Evolutionary conservation across 2,329 filamentous ascomycete species (phyloP), one percentile per base, ranked within the genome.

Genomic region (Fusarium papillatum): DNA sequence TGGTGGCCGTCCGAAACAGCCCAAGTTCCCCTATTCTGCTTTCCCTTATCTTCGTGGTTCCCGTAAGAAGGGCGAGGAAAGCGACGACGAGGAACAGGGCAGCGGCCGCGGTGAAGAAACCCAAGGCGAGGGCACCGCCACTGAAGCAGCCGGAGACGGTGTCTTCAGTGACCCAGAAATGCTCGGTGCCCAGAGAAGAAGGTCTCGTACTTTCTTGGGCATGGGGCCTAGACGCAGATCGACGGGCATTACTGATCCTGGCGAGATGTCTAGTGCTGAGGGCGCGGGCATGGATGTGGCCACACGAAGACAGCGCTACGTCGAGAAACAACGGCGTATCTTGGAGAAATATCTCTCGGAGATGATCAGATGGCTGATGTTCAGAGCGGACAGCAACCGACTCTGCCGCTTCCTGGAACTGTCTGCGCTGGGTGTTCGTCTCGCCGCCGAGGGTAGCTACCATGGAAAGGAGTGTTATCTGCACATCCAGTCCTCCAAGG

Each of bases 391-490:
- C 84, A 98, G 95, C 85, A 98, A 98, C 80, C 92, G 97, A 13
- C 88, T 99, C 6, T 99, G 97, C 85, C 97, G 97, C 76, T 99
- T 99, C 82, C 87, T 99, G 3, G 97, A 99, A 82, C 88, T 99
- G 11, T 99, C 97, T 24, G 96, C 97, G 1, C 88, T 99, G 7
- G 97, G 97, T 26, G 95, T 99, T 62, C 93, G 97, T 60, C 90
- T 99, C 62, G 97, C 97, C 29, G 95, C 96, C 0, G 97, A 99
- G 84, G 96, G 95, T 34, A 98, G 96, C 79, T 98, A 98, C 80
- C 97, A 99, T 81, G 97, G 97, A 70, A 99, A 99, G 84, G 97
- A 99, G 84, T 97, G 97, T 19, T 96, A 94, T 82, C 88, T 99
- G 76, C 93, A 97, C 78, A 98, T 99, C 75, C 95, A 97, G 79